Percentiles rank a stretch among this genome's conserved stretches.
Evolutionary conservation across 768 basidiomycete genomes (phyloP).

Genomic region (Lentinula lateritia): DNA sequence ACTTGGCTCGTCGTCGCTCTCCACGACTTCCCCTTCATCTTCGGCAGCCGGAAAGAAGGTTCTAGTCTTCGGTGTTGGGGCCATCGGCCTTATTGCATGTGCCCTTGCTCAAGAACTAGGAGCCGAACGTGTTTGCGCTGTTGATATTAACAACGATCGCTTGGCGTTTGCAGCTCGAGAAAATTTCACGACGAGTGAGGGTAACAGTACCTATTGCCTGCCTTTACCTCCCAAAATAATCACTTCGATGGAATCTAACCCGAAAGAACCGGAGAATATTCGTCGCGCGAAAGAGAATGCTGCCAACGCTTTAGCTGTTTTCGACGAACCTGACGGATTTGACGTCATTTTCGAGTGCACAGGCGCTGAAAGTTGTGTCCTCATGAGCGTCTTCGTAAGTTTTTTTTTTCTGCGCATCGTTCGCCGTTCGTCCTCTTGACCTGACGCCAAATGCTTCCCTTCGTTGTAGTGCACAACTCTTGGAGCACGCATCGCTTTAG

Average conservation of each 20-base stretch:
- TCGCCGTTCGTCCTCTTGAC: neutral
- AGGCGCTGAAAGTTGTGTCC: constrained; percentile 87
- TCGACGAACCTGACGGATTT: constrained; percentile 70
- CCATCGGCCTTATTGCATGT: constrained; percentile 89
- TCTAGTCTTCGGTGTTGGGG: constrained; percentile 88
- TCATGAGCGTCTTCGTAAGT: constrained; percentile 86
- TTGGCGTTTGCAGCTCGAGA: constrained; percentile 71
- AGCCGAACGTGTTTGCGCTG: constrained; percentile 64
- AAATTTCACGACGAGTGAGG: constrained; percentile 50
- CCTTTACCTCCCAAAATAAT: constrained; percentile 15
- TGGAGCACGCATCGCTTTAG: constrained; percentile 88
- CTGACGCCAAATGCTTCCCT: constrained; percentile 8
- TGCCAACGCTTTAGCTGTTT: constrained; percentile 44
- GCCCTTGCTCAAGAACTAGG: constrained; percentile 71
- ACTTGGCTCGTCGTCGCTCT: constrained; percentile 2
- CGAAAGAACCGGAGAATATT: constrained; percentile 44
- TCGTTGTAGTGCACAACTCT: constrained; percentile 62
- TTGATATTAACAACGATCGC: constrained; percentile 82
- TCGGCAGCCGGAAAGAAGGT: constrained; percentile 56
- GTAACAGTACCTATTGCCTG: constrained; percentile 63
- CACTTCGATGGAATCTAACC: constrained; percentile 28
- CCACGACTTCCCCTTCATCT: constrained; percentile 14
- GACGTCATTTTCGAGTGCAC: constrained; percentile 95
- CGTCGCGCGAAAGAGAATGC: constrained; percentile 56
- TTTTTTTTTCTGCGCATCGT: neutral